Evolutionary conservation across 2,329 filamentous ascomycete species (phyloP), one percentile per base, ranked within the genome.

Genomic region (Xylariaceae sp.): DNA sequence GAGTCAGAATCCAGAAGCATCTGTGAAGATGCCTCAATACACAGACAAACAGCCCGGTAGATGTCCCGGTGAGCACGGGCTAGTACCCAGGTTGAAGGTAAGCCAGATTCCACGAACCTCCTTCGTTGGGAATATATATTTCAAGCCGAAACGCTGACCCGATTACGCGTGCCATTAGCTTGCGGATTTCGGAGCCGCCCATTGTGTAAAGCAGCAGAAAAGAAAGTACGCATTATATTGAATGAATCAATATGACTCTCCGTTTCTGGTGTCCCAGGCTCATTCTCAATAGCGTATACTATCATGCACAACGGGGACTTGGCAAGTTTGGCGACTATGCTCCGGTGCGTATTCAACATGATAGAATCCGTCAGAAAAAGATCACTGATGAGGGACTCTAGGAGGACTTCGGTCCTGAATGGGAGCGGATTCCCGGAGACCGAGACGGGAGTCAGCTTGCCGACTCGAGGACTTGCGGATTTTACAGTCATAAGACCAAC

Each of bases 401-500:
- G 51, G 51, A 55, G 45, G 37, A 3, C 57, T 66, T 64, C 26
- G 55, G 53, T 2, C 36, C 29, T 0, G 61, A 64, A n/a, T 66
- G 64, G 64, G 59, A 64, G 4, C 5, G 19, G 8, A 19, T 60
- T 12, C 39, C 45, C 1, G 10, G 4, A 18, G 16, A 29, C 1
- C 0, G 4, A 22, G 29, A 61, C 12, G 59, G 61, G 4, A 9
- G 16, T 29, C 34, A 61, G 3, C 6, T 62, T 2, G 56, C 58
- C 1, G 6, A 51, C 3, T 60, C 58, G 13, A 40, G n/a, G 3
- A 40, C 48, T 2, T 57, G 53, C 26, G 64, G 61, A 16, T 53
- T 49, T 30, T 66, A 59, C 29, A 61, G 59, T 8, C 49, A 60
- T 2, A 57, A 59, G 16, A 64, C 57, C 3, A 66, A 66, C 21